Percentiles rank a stretch among this genome's conserved stretches.
These are phyloP conservation scores for Acanthamoeba castellanii DNA, from an alignment of 208 protist species.

Conservation along the genomic window DNA sequence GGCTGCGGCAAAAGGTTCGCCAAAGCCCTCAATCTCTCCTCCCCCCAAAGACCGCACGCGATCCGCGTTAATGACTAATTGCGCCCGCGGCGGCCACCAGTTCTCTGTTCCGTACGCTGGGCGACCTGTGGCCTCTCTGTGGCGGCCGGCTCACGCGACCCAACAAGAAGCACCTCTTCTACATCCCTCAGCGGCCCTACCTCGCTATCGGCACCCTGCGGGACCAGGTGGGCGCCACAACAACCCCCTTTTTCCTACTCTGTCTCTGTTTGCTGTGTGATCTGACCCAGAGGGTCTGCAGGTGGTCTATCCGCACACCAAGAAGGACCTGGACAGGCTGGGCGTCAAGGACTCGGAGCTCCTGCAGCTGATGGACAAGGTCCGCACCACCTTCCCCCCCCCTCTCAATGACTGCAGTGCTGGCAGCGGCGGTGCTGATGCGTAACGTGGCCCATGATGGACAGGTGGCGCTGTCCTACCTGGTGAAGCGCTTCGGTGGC, in stretches of 20 bases:
- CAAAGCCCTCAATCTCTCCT: neutral
- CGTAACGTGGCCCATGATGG: neutral
- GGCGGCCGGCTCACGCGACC: slow-evolving; percentile 31
- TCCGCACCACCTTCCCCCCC: neutral
- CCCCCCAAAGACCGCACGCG: neutral
- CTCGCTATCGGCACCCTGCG: slow-evolving; percentile 66
- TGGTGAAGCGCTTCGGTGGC: slow-evolving; percentile 77
- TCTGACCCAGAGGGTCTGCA: neutral
- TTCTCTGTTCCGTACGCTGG: slow-evolving; percentile 77
- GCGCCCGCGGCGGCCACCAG: neutral
- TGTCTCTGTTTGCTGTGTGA: neutral
- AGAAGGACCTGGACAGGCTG: slow-evolving; percentile 35
- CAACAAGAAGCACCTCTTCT: slow-evolving; percentile 67
- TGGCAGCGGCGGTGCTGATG: neutral
- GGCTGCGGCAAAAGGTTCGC: slow-evolving; percentile 78
- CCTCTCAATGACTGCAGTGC: neutral
- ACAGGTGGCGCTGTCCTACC: slow-evolving; percentile 66
- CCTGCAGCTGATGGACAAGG: slow-evolving; percentile 31
- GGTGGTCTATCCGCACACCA: slow-evolving; percentile 74
- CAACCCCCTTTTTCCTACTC: neutral
- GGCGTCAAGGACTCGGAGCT: slow-evolving; percentile 58
- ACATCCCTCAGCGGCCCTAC: slow-evolving; percentile 81
- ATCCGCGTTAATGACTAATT: neutral
- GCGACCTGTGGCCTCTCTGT: slow-evolving; percentile 79
- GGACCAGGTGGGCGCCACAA: neutral